Base-by-base conservation (phyloP, 371 early-diverging fungal species). In the Mucor circinelloides region DNA sequence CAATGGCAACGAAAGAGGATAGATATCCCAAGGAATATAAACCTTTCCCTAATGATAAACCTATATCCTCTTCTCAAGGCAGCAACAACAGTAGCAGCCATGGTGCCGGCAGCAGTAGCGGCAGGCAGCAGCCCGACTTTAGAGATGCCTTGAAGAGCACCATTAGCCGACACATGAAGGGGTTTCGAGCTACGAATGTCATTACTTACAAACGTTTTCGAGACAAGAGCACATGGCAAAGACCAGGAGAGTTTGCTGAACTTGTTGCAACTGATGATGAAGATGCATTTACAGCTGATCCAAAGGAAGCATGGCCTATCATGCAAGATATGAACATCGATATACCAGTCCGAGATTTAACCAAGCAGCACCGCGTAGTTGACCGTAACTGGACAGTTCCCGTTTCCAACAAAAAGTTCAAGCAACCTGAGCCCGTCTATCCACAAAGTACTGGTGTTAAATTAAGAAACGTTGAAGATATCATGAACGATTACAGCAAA, bases 391-490 rank as follows among this genome's bases (percentile, higher is more conserved):
- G 61, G 58, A 65, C 27, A 30, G 70, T 65, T 5, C 65, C 70
- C 3, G 25, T n/a, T 10, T 57, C 58, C 10, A 62, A 36, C 15
- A 68, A 68, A 23, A 60, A 60, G 28, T 52, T 60, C 6, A 28
- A 42, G 19, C 57, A 44, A 3, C 68, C 68, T 15, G 56, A 55
- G 7, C 70, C 65, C 1, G 36, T 60, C 5, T 68, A 57, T 17
- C 70, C 70, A 3, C 70, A 65, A 61, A 65, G 66, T 19, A 65
- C 60, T 19, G 70, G 70, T 21, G 34, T 70, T n/a, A 70, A 70
- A 38, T 40, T 70, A 13, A 42, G 70, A 36, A 60, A 48, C 15
- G 58, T 70, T 0, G 70, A 70, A 15, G 66, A 65, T 1, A 70
- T 70, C 25, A 61, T 66, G 12, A 65, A 64, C 12, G 70, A 70